phyloP scores from a whole-genome alignment of 179 eudicot genomes.

The Spergularia azorica region DNA sequence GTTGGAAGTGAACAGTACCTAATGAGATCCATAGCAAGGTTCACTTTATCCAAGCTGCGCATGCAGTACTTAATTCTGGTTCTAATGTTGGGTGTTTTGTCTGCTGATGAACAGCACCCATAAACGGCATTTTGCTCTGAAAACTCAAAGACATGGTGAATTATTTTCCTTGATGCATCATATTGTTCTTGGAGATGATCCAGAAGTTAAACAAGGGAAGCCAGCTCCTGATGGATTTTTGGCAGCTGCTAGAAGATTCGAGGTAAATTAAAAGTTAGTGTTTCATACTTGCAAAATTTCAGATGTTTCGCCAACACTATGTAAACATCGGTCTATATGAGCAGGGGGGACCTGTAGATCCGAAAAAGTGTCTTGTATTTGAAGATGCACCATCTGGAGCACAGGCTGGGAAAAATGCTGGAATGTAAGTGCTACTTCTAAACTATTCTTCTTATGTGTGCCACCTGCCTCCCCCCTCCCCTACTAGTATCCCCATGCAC shows the following conservation, averaged over 20 bases:
- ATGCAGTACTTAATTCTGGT: not conserved
- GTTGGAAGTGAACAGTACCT: not conserved
- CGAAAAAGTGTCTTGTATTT: conserved; percentile 69
- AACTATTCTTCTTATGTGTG: not conserved
- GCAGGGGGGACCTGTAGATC: conserved; percentile 82
- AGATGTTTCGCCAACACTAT: not conserved
- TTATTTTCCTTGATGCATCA: conserved; percentile 93
- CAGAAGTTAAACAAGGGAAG: conserved; percentile 93
- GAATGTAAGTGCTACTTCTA: conserved; percentile 61
- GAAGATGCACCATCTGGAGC: conserved; percentile 97
- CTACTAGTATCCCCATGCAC: not conserved
- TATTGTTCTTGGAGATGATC: conserved; percentile 91
- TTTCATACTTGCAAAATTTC: not conserved
- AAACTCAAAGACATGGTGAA: conserved; percentile 78
- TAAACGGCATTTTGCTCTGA: conserved; percentile 73
- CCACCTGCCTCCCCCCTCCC: too few relatives aligned
- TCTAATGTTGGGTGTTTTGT: not conserved
- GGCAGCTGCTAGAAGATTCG: conserved; percentile 90
- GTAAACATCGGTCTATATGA: conserved; percentile 17
- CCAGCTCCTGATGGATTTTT: conserved; percentile 92
- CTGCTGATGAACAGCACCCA: conserved; percentile 51
- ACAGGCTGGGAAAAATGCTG: conserved; percentile 90
- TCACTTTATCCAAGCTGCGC: not conserved
- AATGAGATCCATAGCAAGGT: not conserved
- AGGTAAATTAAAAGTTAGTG: conserved; percentile 42